Conservation (phyloP, 2,329 filamentous ascomycete genomes). For the Fusarium sp. region DNA sequence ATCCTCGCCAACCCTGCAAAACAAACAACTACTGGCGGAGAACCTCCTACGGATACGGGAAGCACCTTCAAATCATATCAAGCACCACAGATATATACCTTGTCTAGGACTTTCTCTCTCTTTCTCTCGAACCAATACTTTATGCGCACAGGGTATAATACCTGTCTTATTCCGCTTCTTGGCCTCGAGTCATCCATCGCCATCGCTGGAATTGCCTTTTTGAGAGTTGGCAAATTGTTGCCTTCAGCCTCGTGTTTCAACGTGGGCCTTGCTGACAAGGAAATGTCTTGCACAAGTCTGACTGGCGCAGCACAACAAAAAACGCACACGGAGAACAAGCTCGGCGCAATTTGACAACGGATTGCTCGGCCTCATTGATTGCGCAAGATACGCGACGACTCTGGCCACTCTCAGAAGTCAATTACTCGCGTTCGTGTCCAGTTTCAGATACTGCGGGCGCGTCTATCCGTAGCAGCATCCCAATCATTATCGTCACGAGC, state of each 20-base stretch:
- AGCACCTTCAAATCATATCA: slow-evolving; percentile 11
- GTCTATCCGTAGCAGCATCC: neutral
- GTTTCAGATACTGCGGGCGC: neutral
- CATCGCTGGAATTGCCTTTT: slow-evolving; percentile 1
- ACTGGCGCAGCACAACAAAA: neutral
- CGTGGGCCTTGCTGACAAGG: slow-evolving; percentile 32
- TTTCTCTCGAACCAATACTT: neutral
- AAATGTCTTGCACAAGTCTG: slow-evolving; percentile 23
- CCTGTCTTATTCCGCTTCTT: slow-evolving; percentile 1
- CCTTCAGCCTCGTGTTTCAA: slow-evolving; percentile 19
- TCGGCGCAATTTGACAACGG: slow-evolving; percentile 8
- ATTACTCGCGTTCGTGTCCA: slow-evolving; percentile 7
- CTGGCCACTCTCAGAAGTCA: slow-evolving; percentile 21
- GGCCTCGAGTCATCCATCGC: neutral
- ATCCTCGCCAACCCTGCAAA: slow-evolving; percentile 8
- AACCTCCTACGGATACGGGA: slow-evolving; percentile 16
- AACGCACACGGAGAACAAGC: neutral
- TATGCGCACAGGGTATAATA: slow-evolving; percentile 7
- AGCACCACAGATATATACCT: neutral
- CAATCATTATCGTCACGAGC: neutral
- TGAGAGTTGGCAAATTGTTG: neutral
- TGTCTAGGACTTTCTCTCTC: neutral
- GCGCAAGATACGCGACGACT: slow-evolving; percentile 26
- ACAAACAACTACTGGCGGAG: slow-evolving; percentile 7
- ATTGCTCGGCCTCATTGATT: slow-evolving; percentile 23